Base-by-base conservation (phyloP, 1,139 yeast genomes). In the Kodamaea plutei region DNA sequence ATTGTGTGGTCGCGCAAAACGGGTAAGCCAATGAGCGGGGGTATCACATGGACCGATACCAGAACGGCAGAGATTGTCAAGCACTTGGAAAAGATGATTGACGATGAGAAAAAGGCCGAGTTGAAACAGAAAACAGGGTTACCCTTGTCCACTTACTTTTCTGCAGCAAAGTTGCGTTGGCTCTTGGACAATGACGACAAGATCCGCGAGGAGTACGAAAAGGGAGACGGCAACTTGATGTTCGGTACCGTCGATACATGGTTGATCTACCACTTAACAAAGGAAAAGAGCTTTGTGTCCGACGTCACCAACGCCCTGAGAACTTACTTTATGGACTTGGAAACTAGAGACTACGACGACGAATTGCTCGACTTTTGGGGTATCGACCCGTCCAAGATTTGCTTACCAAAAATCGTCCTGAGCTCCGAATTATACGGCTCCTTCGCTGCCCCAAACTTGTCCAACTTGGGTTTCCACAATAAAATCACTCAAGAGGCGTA, bases 1-100 rank as follows among this genome's bases (percentile, higher is more conserved):
- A 75, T 89, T 36, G 81, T 89, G 31, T 89, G 96, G 96, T 81
- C 87, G 35, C 72, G 79, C 45, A 69, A 69, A 36, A 87, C 96
- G 2, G 96, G 96, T 28, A 68, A 72, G 46, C 93, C 96, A 2
- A 70, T 85, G 35, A 72, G 81, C 53, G 80, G 84, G 51, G 96
- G 96, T 54, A 85, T 89, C 54, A 95, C 91, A 29, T 89, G 97
- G 97, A 84, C 93, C 39, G 97, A 89, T 60, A 84, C 95, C 24
- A 75, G 97, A 53, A 89, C 95, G 20, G 61, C 84, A 7, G 79
- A 71, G 23, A 73, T 85, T 36, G 91, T 87, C 36, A 76, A 75
- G 43, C 75, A 79, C 45, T 70, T 82, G 56, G 75, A 72, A 46
- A 67, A 69, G 43, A 64, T 66, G 47, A 72, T 76, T 35, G 70